Percentiles rank a stretch among this genome's conserved stretches.
Evolutionary conservation across 169 alveolate species (phyloP).

Genomic region (Theileria equi): DNA sequence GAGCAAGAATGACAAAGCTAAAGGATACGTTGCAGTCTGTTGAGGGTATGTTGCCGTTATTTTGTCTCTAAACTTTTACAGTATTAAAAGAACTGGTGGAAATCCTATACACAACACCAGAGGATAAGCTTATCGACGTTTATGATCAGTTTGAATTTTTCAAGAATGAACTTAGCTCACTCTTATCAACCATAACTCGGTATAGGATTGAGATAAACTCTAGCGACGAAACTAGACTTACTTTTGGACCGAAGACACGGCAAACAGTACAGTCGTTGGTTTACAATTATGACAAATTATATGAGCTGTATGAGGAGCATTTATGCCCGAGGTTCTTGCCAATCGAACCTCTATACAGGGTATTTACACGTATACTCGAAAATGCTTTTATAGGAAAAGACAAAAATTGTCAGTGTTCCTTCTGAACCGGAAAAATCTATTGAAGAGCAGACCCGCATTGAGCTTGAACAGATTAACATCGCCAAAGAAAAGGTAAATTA

Average conservation of each 20-base stretch:
- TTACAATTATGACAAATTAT: constrained; percentile 51
- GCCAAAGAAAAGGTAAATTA: constrained; percentile 15
- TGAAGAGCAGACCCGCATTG: constrained; percentile 37
- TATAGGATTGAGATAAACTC: constrained; percentile 36
- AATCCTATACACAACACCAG: not conserved
- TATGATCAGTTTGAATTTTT: constrained; percentile 12
- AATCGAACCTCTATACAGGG: constrained; percentile 10
- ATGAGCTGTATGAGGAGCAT: constrained; percentile 50
- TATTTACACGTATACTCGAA: not conserved
- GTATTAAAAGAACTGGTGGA: constrained; percentile 32
- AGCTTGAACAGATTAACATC: constrained; percentile 24
- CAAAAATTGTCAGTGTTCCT: constrained; percentile 8
- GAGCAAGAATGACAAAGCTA: constrained; percentile 55
- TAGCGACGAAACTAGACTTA: constrained; percentile 21
- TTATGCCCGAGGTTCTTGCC: constrained; percentile 18
- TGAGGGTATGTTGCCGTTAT: constrained; percentile 11
- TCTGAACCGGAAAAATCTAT: constrained; percentile 12
- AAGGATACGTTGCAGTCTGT: constrained; percentile 29
- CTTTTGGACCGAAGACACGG: constrained; percentile 55
- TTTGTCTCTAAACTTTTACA: not conserved
- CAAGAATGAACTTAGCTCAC: constrained; percentile 23
- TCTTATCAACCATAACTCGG: constrained; percentile 22
- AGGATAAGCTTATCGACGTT: not conserved
- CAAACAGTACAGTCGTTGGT: constrained; percentile 32
- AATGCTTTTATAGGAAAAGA: not conserved